A percentile compares a stretch with the other conserved stretches of the same genome.
phyloP scores from a whole-genome alignment of 176 grass and related monocot species.

The Secale cereale region DNA sequence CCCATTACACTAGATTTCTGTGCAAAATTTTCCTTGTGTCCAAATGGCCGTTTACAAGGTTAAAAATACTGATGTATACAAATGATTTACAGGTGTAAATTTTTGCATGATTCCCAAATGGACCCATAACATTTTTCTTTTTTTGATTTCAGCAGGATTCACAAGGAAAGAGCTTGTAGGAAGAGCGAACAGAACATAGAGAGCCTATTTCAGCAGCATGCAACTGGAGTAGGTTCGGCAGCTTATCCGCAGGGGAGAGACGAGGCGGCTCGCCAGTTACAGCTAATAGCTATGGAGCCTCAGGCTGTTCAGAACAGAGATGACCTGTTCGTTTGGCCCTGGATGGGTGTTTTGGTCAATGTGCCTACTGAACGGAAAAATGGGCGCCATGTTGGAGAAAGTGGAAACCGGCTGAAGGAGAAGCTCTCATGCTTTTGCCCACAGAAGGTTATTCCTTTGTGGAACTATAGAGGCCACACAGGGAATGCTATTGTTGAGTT shows the following conservation, averaged over 20 bases:
- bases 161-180: background rate
- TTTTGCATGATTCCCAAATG: background rate
- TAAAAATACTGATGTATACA: background rate
- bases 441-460: conserved; percentile 14
- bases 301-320: conserved; percentile 2
- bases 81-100: background rate
- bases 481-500: conserved; percentile 13
- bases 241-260: conserved; percentile 5
- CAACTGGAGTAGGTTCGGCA: conserved; percentile 9
- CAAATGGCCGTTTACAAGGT: background rate
- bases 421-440: conserved; percentile 1
- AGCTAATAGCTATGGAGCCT: conserved; percentile 9
- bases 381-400: conserved; percentile 15
- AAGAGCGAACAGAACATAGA: background rate
- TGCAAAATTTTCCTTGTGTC: background rate
- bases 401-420: conserved; percentile 13
- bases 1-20: background rate
- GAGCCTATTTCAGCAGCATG: conserved; percentile 15
- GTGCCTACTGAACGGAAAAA: conserved; percentile 4
- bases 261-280: background rate
- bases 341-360: conserved; percentile 21
- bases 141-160: background rate
- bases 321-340: conserved; percentile 10
- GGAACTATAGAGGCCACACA: conserved; percentile 17
- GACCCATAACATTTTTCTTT: background rate